Evolutionary conservation across 768 basidiomycete genomes (phyloP), one percentile per base, ranked within the genome.

Genomic region (Lentinula raphanica): DNA sequence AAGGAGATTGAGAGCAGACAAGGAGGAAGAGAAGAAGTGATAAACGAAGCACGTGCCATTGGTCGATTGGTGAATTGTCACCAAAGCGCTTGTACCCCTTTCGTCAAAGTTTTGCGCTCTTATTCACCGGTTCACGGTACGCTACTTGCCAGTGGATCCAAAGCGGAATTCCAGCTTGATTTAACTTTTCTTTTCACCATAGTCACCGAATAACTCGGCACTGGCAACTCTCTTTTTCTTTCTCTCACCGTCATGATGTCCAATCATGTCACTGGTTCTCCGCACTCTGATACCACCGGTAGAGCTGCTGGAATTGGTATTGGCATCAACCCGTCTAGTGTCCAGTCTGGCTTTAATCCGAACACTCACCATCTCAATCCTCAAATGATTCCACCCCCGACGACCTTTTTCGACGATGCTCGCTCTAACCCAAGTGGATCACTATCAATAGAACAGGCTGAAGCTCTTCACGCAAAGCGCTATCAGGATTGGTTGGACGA

Each of bases 241-340:
- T 25, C 27, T 15, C 35, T 53, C 35, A 17, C 51, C 32, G 19
- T 53, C 21, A 53, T 39, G 51, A 36, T n/a, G 21, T 39, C 36
- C 11, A 53, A 53, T 53, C 36, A n/a, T 53, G 25, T 53, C 32
- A 53, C 19, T 36, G 51, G 51, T 53, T 53, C 51, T 53, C 51
- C 51, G 51, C 51, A 53, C 12, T 3, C n/a, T 53, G 35, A 53
- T 39, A 53, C 32, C 36, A 53, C 51, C 51, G 51, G 51, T 27
- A 49, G 29, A 27, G 25, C 27, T 9, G 27, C 46, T 49, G 29
- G 49, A 35, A 50, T 21, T 50, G 32, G 19, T 3, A 31, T 35
- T 50, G 28, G 29, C 7, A 21, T 35, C 48, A 49, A 32, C 49
- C 32, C 19, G 42, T 5, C n/a, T 48, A 28, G 25, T 28, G 3